Evolutionary conservation across 2,329 filamentous ascomycete species (phyloP).

Genomic region (Diplodia seriata): DNA sequence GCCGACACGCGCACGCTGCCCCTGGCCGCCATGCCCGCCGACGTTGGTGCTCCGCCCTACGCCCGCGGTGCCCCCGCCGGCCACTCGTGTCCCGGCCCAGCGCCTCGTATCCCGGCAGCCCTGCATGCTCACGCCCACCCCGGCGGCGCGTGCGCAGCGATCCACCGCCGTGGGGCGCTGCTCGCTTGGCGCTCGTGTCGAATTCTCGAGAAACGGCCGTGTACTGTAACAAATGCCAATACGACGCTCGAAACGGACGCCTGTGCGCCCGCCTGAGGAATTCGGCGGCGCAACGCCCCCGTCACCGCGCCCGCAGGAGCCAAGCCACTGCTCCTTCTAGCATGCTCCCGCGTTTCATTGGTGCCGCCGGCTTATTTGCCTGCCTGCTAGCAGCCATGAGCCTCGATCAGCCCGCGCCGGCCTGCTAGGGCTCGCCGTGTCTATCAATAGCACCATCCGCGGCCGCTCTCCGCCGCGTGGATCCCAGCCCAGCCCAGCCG

Average conservation of each 20-base stretch:
- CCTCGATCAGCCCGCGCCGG: conserved; percentile 28
- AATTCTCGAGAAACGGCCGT: conserved; percentile 30
- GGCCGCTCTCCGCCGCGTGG: conserved; percentile 11
- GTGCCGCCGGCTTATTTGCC: conserved; percentile 16
- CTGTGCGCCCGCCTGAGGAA: conserved; percentile 24
- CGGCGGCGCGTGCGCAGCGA: conserved; percentile 14
- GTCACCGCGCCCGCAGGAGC: conserved; percentile 7
- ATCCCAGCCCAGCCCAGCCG: conserved; percentile 21
- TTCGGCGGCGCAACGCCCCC: conserved; percentile 15
- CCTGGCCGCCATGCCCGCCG: too few relatives aligned
- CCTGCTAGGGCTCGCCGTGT: conserved; percentile 21
- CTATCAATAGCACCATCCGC: conserved; percentile 21
- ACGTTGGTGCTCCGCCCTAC: background rate
- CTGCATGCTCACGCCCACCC: background rate
- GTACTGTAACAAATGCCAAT: conserved; percentile 26
- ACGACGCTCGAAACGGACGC: conserved; percentile 3
- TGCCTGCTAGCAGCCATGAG: conserved; percentile 4
- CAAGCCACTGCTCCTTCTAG: conserved; percentile 13
- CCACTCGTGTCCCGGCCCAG: conserved; percentile 15
- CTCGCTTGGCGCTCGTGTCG: conserved; percentile 28
- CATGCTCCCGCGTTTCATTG: conserved; percentile 16
- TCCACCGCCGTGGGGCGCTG: conserved; percentile 23
- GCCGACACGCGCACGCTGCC: too few relatives aligned
- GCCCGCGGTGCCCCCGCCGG: conserved; percentile 10
- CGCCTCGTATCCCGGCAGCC: conserved; percentile 23